Evolutionary conservation across 2,329 filamentous ascomycete genomes (phyloP).

Genomic region (Paecilomyces variotii): DNA sequence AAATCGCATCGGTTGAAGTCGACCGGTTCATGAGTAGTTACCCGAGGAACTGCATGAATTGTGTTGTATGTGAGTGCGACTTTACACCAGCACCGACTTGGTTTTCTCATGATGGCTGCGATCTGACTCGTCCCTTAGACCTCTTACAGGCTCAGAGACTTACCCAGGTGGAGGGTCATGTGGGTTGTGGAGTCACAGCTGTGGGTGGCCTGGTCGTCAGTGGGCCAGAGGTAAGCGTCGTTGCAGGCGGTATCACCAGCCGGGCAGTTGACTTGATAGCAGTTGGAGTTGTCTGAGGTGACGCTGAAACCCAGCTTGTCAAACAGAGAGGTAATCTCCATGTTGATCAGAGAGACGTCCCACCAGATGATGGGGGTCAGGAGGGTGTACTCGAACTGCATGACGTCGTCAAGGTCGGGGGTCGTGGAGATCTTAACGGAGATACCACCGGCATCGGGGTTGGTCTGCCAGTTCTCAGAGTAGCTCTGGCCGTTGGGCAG

Average conservation of each 20-base stretch:
- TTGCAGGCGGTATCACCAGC: constrained; percentile 17
- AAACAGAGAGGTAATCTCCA: constrained; percentile 13
- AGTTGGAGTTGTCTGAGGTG: constrained; percentile 14
- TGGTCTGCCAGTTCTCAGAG: constrained; percentile 19
- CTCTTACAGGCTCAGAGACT: not conserved
- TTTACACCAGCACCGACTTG: not conserved
- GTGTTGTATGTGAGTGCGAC: not conserved
- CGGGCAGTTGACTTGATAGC: constrained; percentile 15
- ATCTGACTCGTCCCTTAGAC: not conserved
- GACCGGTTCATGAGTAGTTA: not conserved
- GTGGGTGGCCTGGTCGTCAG: constrained; percentile 18
- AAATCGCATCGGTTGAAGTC: not conserved
- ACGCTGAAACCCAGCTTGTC: constrained; percentile 18
- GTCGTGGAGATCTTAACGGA: constrained; percentile 24
- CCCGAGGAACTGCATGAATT: not conserved
- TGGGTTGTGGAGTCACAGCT: constrained; percentile 14
- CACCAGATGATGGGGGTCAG: constrained; percentile 17
- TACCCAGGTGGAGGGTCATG: constrained; percentile 29
- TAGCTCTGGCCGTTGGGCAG: constrained; percentile 8
- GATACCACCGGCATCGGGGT: constrained; percentile 22
- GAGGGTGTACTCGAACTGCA: constrained; percentile 27
- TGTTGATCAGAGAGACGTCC: constrained; percentile 25
- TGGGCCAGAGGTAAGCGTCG: constrained; percentile 20
- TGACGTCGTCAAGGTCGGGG: constrained; percentile 10
- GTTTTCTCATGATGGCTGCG: not conserved